A percentile compares a stretch with the other conserved stretches of the same genome.
Conservation (phyloP, 202 grass and related monocot genomes). For the Miscanthus sacchariflorus region DNA sequence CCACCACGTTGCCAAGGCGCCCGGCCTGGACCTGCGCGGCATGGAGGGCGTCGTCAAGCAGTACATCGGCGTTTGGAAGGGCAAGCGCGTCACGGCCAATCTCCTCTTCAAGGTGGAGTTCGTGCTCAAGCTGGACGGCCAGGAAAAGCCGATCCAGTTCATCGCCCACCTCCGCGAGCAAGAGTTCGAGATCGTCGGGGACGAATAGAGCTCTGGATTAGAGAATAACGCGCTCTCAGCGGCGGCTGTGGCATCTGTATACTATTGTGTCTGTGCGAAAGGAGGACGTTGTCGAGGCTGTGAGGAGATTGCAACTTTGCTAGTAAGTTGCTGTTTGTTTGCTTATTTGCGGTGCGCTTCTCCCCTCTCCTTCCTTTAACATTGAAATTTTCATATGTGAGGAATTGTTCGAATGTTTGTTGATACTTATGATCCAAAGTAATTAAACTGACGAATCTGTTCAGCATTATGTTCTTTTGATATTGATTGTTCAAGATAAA, state of each 20-base stretch:
- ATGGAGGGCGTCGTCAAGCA: constrained; percentile 85
- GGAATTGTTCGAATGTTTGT: constrained; percentile 35
- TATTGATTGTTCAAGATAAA: constrained; percentile 20
- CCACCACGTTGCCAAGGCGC: constrained; percentile 85
- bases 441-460: constrained; percentile 36
- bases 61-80: constrained; percentile 79
- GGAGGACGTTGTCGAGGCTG: constrained; percentile 26
- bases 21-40: constrained; percentile 77
- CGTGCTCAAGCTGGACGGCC: constrained; percentile 59
- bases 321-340: constrained; percentile 56
- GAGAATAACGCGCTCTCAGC: constrained; percentile 43
- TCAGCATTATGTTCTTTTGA: neutral
- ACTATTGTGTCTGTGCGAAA: constrained; percentile 38
- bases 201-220: constrained; percentile 29
- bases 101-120: constrained; percentile 89
- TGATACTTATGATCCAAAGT: constrained; percentile 26
- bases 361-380: constrained; percentile 37
- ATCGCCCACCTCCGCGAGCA: constrained; percentile 85
- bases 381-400: constrained; percentile 54
- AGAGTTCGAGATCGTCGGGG: constrained; percentile 87
- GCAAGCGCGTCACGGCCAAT: constrained; percentile 83
- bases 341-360: constrained; percentile 16
- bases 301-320: constrained; percentile 42
- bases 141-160: constrained; percentile 75
- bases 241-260: constrained; percentile 26